phyloP scores from a whole-genome alignment of 495 filamentous ascomycete genomes.

The Penicillium canariense region DNA sequence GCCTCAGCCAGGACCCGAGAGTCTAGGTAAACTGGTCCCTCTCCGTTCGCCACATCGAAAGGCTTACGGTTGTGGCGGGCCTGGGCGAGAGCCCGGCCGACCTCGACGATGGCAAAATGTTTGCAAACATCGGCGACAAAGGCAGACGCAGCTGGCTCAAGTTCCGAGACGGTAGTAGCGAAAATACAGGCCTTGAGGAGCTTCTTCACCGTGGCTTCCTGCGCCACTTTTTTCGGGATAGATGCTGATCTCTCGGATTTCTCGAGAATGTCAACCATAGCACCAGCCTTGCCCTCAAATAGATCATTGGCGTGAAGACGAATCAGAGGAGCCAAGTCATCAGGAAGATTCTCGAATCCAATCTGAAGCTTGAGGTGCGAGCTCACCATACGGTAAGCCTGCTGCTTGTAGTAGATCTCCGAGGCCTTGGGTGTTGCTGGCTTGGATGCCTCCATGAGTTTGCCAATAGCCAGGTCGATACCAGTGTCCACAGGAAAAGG shows the following conservation, averaged over 20 bases:
- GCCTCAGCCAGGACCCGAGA: slow-evolving; percentile 83
- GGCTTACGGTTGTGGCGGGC: slow-evolving; percentile 66
- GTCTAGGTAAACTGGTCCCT: slow-evolving; percentile 83
- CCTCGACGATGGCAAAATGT: slow-evolving; percentile 89
- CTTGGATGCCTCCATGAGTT: slow-evolving; percentile 76
- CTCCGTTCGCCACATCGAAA: slow-evolving; percentile 81
- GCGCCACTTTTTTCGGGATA: slow-evolving; percentile 77
- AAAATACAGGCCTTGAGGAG: slow-evolving; percentile 86
- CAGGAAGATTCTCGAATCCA: slow-evolving; percentile 81
- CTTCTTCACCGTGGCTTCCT: slow-evolving; percentile 78
- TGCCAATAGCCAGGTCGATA: slow-evolving; percentile 83
- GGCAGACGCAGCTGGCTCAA: slow-evolving; percentile 65
- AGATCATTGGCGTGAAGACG: slow-evolving; percentile 88
- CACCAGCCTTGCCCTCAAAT: slow-evolving; percentile 61
- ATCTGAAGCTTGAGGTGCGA: slow-evolving; percentile 87
- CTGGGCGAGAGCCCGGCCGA: slow-evolving; percentile 75
- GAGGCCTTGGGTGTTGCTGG: slow-evolving; percentile 62
- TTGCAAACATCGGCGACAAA: slow-evolving; percentile 78
- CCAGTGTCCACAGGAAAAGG: slow-evolving; percentile 83
- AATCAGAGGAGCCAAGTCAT: slow-evolving; percentile 80
- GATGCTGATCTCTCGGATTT: slow-evolving; percentile 75
- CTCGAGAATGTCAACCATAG: slow-evolving; percentile 58
- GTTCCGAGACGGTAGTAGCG: slow-evolving; percentile 76
- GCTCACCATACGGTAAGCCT: slow-evolving; percentile 81
- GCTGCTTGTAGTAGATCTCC: slow-evolving; percentile 87